A percentile compares a stretch with the other conserved stretches of the same genome.
Evolutionary conservation across 2,329 filamentous ascomycete genomes (phyloP).

Genomic region (Penicillium sp.): DNA sequence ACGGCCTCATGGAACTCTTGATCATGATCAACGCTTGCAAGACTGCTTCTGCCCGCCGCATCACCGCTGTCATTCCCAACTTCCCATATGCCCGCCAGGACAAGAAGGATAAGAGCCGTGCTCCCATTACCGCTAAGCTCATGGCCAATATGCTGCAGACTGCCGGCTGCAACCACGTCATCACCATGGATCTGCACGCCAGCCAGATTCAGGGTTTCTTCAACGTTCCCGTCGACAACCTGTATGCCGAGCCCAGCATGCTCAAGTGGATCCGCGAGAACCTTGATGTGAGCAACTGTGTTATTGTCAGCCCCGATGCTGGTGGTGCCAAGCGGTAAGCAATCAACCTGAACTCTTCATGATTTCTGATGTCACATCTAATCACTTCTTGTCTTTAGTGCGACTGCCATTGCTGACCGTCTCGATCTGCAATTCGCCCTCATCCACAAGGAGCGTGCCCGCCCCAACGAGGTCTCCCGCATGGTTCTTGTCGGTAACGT

Average conservation of each 20-base stretch:
- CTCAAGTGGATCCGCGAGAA: slow-evolving; percentile 90
- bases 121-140: slow-evolving; percentile 93
- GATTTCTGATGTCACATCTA: slow-evolving; percentile 1
- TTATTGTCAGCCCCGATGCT: slow-evolving; percentile 93
- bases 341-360: background rate
- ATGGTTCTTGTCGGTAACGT: slow-evolving; percentile 98
- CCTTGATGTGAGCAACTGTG: slow-evolving; percentile 75
- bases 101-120: slow-evolving; percentile 94
- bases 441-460: slow-evolving; percentile 93
- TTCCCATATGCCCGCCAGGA: slow-evolving; percentile 97
- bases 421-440: slow-evolving; percentile 88
- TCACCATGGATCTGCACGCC: slow-evolving; percentile 94
- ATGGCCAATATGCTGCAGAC: slow-evolving; percentile 98
- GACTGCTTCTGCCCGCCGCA: slow-evolving; percentile 79
- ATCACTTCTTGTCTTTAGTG: slow-evolving; percentile 48
- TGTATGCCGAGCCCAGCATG: slow-evolving; percentile 92
- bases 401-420: slow-evolving; percentile 88
- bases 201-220: slow-evolving; percentile 96
- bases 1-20: slow-evolving; percentile 94
- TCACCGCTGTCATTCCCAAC: slow-evolving; percentile 93
- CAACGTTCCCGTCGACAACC: slow-evolving; percentile 76
- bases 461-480: slow-evolving; percentile 85
- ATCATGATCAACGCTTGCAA: slow-evolving; percentile 98
- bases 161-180: slow-evolving; percentile 88
- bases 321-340: slow-evolving; percentile 83